phyloP scores from a whole-genome alignment of 495 filamentous ascomycete species.

The Aspergillus bertholletiae region DNA sequence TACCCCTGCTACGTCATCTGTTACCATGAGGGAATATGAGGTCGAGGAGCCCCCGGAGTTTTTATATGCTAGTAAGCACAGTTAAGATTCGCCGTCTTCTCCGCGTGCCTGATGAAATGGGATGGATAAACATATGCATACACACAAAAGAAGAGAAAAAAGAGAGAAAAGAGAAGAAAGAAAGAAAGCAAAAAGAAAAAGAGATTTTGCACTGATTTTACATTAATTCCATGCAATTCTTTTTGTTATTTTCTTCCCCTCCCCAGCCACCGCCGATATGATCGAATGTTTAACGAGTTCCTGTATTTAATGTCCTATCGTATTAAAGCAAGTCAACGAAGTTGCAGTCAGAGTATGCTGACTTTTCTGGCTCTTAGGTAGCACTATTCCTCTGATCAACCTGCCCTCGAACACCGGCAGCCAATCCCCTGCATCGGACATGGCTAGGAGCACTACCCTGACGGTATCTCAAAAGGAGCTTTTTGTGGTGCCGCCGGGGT shows the following conservation, averaged over 20 bases:
- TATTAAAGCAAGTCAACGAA: conserved; percentile 6
- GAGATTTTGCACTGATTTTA: too few relatives aligned
- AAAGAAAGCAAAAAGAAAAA: too few relatives aligned
- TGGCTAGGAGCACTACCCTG: conserved; percentile 20
- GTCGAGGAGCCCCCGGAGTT: conserved; percentile 33
- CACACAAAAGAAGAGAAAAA: neutral
- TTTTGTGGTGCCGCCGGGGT: conserved; percentile 70
- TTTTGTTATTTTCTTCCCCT: neutral
- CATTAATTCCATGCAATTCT: neutral
- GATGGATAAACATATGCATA: too few relatives aligned
- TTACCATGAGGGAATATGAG: conserved; percentile 38
- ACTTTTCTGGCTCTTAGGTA: conserved; percentile 26
- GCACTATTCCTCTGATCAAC: conserved; percentile 11
- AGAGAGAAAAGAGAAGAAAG: neutral
- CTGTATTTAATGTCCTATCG: conserved; percentile 14
- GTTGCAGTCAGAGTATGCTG: conserved; percentile 30
- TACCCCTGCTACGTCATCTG: conserved; percentile 12
- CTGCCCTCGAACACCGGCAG: conserved; percentile 21
- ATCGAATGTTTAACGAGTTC: neutral
- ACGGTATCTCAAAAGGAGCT: conserved; percentile 21
- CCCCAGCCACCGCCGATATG: neutral
- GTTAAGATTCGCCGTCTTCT: conserved; percentile 1
- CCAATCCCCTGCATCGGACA: conserved; percentile 23
- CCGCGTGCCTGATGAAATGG: neutral
- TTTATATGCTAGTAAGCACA: conserved; percentile 5